Evolutionary conservation across 352 stramenopile species (phyloP), one percentile per base, ranked within the genome.

Genomic region (Blastocystis sp.): DNA sequence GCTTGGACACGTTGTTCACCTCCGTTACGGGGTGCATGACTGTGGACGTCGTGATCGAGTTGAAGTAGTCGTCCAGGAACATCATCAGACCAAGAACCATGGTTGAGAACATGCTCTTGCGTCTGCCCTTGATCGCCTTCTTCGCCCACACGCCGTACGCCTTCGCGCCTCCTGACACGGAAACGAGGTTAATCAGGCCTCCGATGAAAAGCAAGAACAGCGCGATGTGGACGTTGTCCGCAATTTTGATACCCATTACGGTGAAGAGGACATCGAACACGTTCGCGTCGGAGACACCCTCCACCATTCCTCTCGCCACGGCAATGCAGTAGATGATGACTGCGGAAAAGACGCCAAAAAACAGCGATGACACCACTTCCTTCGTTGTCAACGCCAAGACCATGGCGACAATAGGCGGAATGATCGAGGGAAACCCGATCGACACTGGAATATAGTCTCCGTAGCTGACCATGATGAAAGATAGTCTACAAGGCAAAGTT

Each of bases 1-100:
- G 56, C n/a, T 65, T 88, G 40, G 78, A 88, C 7, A 88, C 78
- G 52, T 77, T n/a, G 45, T 88, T 88, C 0, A 74, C 64, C 60
- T 88, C 67, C 1, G 64, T 79, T 21, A 88, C 62, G 23, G 78
- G 52, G 28, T 76, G 38, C 78, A 88, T 88, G 28, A 88, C 62
- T 17, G 64, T 88, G 9, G 40, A 62, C 19, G 64, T 88, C 41
- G 78, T 76, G 43, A 88, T 79, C 1, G 78, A 76, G 34, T 88
- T 88, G 60, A 88, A 88, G 48, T 88, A 88, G 48, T 88, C 78
- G 66, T 88, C 78, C 1, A 88, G 52, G 38, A 88, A 88, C 43
- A 88, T 52, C 64, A 88, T 79, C 40, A 70, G 19, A 40, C 78
- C 78, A 2, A 88, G 53, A 48, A 65, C 64, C 52, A 88, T 66